Base-by-base conservation (phyloP, 75 land plant genomes). In the Sequoiadendron giganteum region DNA sequence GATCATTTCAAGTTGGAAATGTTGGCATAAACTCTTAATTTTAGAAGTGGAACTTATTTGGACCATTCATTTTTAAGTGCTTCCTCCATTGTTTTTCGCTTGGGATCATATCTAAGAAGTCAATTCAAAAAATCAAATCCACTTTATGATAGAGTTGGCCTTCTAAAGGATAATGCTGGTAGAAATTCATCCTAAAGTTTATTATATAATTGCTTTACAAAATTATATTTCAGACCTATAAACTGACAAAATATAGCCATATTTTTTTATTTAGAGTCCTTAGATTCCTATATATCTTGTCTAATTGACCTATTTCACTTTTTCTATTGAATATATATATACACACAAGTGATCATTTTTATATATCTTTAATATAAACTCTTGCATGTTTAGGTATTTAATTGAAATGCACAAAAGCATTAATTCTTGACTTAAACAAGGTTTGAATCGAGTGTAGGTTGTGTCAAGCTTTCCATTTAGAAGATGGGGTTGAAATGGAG, bases 21-120 rank as follows among this genome's bases (percentile, higher is more conserved):
- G 99, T 95, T 56, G 99, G 99, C 99, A 98, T 98, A 83, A 95
- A 94, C 79, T 95, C 97, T 90, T 0, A 94, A 89, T 84, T 97
- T 98, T 1, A 99, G 99, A 72, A 96, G 93, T 36, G 99, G 99
- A 84, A 94, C 96, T 86, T 98, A 99, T 86, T 84, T 86, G 47
- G 97, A 98, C 99, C 99, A 98, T 30, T 93, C 95, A 89, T 98
- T 99, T 11, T 95, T 92, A 9, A 98, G 92, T 55, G 99, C 99
- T 70, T 89, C 99, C 89, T 98, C 96, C 15, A 95, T 96, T 68
- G 99, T 96, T 77, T 97, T 97, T 18, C 99, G 88, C 97, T 97
- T 91, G 88, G 99, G 99, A 87, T 98, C 99, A 88, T 97, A 98
- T 45, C 96, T 93, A 21, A 98, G 92, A 83, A 98, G 94, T 85